Evolutionary conservation across 805 yeast genomes (phyloP).

Genomic region (Ogataea dorogensis): DNA sequence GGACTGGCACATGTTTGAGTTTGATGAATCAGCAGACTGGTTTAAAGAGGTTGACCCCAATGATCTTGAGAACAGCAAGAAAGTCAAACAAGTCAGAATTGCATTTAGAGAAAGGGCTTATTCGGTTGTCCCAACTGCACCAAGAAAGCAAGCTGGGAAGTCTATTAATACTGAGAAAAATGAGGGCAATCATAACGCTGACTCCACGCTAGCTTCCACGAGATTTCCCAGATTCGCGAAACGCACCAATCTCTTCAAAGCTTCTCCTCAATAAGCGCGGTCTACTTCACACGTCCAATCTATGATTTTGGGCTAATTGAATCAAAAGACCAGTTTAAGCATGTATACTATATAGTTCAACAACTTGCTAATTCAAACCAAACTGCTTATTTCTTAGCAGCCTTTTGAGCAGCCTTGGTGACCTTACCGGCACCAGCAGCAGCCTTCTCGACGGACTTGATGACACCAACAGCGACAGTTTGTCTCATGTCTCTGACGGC

Average conservation of each 20-base stretch:
- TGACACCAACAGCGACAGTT: constrained; percentile 99
- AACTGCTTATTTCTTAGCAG: constrained; percentile 62
- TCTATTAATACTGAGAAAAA: no score
- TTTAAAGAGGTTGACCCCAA: constrained; percentile 60
- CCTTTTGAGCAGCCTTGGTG: constrained; percentile 93
- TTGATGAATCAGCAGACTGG: constrained; percentile 74
- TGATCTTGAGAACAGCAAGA: constrained; percentile 49
- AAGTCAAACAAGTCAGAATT: constrained; percentile 69
- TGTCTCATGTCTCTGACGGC: constrained; percentile 99
- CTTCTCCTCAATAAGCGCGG: no score
- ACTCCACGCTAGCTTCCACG: no score
- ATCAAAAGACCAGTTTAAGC: constrained; percentile 14
- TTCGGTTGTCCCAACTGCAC: constrained; percentile 77
- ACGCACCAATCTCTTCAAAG: no score
- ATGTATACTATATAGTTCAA: constrained; percentile 8
- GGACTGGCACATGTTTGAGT: constrained; percentile 87
- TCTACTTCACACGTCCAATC: no score
- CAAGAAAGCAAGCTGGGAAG: constrained; percentile 34
- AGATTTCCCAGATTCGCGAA: no score
- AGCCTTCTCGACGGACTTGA: constrained; percentile 90
- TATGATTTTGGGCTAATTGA: no score
- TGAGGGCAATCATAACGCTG: no score
- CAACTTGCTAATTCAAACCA: constrained; percentile 31
- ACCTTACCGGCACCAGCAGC: constrained; percentile 85
- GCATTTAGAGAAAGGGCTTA: constrained; percentile 66